A percentile compares a stretch with the other conserved stretches of the same genome.
Evolutionary conservation across 176 grass and related monocot species (phyloP).

Genomic region (Ensete ventricosum): DNA sequence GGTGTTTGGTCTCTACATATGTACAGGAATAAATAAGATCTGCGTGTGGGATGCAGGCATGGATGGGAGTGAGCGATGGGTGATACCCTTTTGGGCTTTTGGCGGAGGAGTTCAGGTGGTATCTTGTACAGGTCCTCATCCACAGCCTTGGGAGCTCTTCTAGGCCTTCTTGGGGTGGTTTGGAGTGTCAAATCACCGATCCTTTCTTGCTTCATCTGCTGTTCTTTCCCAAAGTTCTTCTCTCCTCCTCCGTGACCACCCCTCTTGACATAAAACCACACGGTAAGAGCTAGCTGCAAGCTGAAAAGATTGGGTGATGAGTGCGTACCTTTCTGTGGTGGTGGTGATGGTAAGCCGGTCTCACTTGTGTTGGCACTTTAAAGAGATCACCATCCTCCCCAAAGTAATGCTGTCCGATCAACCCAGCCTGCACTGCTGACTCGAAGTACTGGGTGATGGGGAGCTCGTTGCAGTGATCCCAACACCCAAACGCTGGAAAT

Average conservation of each 20-base stretch:
- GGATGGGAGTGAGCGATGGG: too few species aligned
- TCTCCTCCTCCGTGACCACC: neutral
- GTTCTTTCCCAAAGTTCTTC: neutral
- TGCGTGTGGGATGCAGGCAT: neutral
- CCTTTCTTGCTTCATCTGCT: neutral
- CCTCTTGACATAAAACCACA: neutral
- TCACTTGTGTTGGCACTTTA: neutral
- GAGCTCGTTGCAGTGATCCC: conserved; percentile 6
- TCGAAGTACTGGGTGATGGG: conserved; percentile 9
- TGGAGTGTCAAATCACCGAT: too few species aligned
- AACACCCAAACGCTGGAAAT: neutral
- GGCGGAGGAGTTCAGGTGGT: neutral
- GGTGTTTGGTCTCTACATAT: too few species aligned
- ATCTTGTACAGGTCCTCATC: conserved; percentile 13
- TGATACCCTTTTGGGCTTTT: conserved; percentile 3
- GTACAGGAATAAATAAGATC: too few species aligned
- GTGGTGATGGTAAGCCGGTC: neutral
- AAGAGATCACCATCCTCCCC: neutral
- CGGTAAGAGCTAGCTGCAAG: too few species aligned
- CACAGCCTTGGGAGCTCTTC: neutral
- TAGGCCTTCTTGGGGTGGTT: neutral
- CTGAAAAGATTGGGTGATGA: too few species aligned
- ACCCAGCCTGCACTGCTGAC: neutral
- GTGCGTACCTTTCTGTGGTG: neutral
- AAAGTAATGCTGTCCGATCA: neutral